Conservation (phyloP, 495 filamentous ascomycete genomes). For the Melanomma pulvis-pyrius region DNA sequence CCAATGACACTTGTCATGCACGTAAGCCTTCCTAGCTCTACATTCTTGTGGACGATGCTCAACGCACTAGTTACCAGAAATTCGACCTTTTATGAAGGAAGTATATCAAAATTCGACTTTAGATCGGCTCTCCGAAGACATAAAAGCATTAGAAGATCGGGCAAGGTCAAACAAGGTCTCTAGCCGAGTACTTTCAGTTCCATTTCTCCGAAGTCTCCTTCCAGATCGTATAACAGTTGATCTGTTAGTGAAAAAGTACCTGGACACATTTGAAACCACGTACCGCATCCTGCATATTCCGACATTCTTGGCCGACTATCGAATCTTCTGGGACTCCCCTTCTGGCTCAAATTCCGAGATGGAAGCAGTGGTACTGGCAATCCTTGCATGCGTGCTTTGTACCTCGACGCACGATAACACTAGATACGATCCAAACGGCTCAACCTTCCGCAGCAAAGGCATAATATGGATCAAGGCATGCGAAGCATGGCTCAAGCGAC, state of each 20-base stretch:
- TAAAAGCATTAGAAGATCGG: slow-evolving; percentile 14
- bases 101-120: slow-evolving; percentile 24
- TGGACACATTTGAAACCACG: slow-evolving; percentile 32
- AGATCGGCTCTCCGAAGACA: slow-evolving; percentile 13
- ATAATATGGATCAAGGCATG: slow-evolving; percentile 33
- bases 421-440: slow-evolving; percentile 19
- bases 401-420: slow-evolving; percentile 23
- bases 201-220: slow-evolving; percentile 12
- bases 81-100: slow-evolving; percentile 24
- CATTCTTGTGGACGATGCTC: slow-evolving; percentile 1
- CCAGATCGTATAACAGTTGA: slow-evolving; percentile 20
- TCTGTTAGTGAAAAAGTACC: slow-evolving; percentile 8
- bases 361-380: slow-evolving; percentile 14
- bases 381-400: slow-evolving; percentile 31
- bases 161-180: neutral
- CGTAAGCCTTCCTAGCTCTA: neutral
- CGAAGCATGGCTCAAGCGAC: slow-evolving; percentile 26
- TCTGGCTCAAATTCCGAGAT: neutral
- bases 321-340: slow-evolving; percentile 12
- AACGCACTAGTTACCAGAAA: slow-evolving; percentile 25
- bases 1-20: slow-evolving; percentile 20
- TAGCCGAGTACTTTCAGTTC: slow-evolving; percentile 10
- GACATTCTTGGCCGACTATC: slow-evolving; percentile 16
- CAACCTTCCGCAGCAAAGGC: slow-evolving; percentile 23
- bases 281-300: slow-evolving; percentile 30